phyloP scores from a whole-genome alignment of 2,329 filamentous ascomycete species.

The Tolypocladium nubicola region DNA sequence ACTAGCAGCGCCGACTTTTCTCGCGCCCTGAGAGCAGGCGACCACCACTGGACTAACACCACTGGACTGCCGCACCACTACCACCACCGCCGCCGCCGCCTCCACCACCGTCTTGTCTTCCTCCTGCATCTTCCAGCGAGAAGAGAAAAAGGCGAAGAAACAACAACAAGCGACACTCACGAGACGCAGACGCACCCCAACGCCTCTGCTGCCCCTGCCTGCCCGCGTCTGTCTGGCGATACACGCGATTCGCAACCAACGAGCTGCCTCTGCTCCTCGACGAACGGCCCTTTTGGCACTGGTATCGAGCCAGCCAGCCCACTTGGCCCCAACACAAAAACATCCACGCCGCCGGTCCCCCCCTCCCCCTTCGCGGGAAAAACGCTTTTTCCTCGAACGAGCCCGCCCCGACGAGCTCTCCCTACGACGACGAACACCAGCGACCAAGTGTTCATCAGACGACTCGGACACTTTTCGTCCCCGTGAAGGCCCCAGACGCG shows the following conservation, averaged over 20 bases:
- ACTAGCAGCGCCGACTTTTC: neutral
- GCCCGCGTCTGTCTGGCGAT: neutral
- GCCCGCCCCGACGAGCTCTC: slow-evolving; percentile 1
- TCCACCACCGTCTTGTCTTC: neutral
- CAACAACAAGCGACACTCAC: neutral
- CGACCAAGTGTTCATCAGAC: slow-evolving; percentile 5
- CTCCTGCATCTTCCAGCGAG: slow-evolving; percentile 1
- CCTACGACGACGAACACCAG: slow-evolving; percentile 2
- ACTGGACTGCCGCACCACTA: neutral
- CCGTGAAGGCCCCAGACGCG: neutral
- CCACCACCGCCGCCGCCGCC: neutral
- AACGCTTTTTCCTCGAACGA: slow-evolving; percentile 4
- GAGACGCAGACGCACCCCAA: neutral
- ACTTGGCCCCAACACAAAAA: slow-evolving; percentile 5
- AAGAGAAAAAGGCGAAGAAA: neutral
- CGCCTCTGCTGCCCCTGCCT: neutral
- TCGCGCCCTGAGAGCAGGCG: neutral
- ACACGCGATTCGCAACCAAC: neutral
- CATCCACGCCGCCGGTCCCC: slow-evolving; percentile 3
- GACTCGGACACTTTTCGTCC: neutral
- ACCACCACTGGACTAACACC: too few species aligned
- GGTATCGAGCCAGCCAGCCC: slow-evolving; percentile 1
- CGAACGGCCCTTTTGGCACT: neutral
- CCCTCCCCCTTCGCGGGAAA: slow-evolving; percentile 4
- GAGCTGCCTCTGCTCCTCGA: neutral